Evolutionary conservation across 2,329 filamentous ascomycete species (phyloP).

Genomic region (Curvularia eragrostidis): DNA sequence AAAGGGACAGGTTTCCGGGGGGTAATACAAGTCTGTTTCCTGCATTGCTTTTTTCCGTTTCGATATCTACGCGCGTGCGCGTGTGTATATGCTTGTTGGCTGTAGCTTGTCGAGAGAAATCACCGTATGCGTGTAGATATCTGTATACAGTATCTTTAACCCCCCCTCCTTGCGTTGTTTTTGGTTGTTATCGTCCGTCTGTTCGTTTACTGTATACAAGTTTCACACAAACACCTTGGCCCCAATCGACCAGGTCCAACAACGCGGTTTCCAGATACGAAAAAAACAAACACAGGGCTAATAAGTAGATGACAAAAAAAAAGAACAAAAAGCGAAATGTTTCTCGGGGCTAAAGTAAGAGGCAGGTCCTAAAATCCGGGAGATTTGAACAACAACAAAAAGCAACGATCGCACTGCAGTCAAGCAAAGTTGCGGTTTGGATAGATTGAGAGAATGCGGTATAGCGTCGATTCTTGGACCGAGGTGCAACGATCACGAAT

Average conservation of each 20-base stretch:
- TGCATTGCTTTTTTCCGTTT: constrained; percentile 24
- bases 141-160: no score
- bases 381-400: neutral
- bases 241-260: no score
- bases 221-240: no score
- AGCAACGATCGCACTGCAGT: constrained; percentile 9
- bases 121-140: no score
- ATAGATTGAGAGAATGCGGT: neutral
- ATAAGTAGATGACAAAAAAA: no score
- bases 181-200: no score
- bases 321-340: neutral
- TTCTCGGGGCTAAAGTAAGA: no score
- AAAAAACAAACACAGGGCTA: no score
- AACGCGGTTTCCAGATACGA: no score
- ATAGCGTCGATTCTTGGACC: constrained; percentile 17
- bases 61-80: neutral
- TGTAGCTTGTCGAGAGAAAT: no score
- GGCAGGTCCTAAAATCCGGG: neutral
- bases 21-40: constrained; percentile 50
- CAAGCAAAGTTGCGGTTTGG: neutral
- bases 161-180: no score
- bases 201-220: no score
- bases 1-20: constrained; percentile 60
- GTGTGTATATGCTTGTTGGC: neutral
- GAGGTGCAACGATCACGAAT: constrained; percentile 7